These are phyloP conservation scores for Fusarium veterinarium DNA, from an alignment of 2,329 filamentous ascomycete genomes.

Conservation along the genomic window DNA sequence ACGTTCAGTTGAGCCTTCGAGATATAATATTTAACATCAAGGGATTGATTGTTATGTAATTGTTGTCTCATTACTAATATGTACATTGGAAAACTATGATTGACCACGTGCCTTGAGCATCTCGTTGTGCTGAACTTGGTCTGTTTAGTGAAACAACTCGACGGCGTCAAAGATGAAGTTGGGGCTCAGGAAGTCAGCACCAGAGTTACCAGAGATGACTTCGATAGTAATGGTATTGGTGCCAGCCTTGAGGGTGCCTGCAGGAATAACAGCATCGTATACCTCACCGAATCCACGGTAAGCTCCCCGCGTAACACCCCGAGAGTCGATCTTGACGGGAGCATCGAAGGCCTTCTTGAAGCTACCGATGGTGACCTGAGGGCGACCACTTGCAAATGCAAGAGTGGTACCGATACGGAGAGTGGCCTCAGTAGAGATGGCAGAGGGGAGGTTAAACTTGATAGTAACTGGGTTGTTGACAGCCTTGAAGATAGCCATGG, in stretches of 20 bases:
- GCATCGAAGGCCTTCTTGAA: slow-evolving; percentile 61
- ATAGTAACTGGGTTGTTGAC: slow-evolving; percentile 71
- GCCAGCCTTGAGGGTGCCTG: slow-evolving; percentile 68
- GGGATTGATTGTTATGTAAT: slow-evolving; percentile 5
- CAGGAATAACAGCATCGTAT: slow-evolving; percentile 70
- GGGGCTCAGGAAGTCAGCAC: slow-evolving; percentile 65
- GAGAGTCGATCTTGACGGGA: slow-evolving; percentile 71
- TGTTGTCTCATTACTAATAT: slow-evolving; percentile 31
- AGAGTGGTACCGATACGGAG: slow-evolving; percentile 74
- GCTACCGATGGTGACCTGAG: slow-evolving; percentile 66
- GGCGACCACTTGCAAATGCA: slow-evolving; percentile 69
- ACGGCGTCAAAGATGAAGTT: slow-evolving; percentile 57
- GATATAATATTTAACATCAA: not conserved
- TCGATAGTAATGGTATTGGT: slow-evolving; percentile 72
- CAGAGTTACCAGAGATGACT: slow-evolving; percentile 68
- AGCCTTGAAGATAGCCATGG: slow-evolving; percentile 73
- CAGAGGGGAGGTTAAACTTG: slow-evolving; percentile 65
- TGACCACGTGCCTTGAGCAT: not conserved
- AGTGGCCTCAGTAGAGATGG: slow-evolving; percentile 63
- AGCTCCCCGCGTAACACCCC: slow-evolving; percentile 73
- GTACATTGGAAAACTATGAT: slow-evolving; percentile 27
- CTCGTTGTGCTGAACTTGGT: not conserved
- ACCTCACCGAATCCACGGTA: slow-evolving; percentile 73
- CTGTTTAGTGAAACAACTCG: slow-evolving; percentile 41
- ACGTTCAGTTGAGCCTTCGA: not conserved